Conservation (phyloP, 371 early-diverging fungal species). For the Nosema muscidifuracis region DNA sequence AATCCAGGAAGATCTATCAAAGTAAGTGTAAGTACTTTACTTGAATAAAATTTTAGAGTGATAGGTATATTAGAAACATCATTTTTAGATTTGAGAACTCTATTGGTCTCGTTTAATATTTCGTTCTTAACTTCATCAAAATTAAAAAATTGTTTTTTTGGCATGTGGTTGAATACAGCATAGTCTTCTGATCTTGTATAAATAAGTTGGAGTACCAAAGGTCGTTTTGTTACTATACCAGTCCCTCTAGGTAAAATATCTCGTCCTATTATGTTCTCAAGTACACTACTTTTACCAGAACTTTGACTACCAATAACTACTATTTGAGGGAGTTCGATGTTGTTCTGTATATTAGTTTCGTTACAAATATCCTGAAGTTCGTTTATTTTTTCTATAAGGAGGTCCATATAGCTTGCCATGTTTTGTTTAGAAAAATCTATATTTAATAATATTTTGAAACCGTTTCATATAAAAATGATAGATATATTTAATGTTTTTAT, state of each 20-base stretch:
- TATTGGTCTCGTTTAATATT: conserved; percentile 76
- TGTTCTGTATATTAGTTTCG: conserved; percentile 68
- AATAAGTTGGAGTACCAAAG: conserved; percentile 77
- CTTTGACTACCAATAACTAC: conserved; percentile 71
- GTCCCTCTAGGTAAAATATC: conserved; percentile 81
- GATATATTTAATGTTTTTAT: no score
- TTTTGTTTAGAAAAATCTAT: not conserved
- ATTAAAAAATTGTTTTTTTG: conserved; percentile 68
- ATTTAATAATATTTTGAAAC: not conserved
- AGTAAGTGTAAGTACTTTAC: conserved; percentile 77
- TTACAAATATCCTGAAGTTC: conserved; percentile 88
- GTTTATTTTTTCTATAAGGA: conserved; percentile 64
- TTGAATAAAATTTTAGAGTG: conserved; percentile 73
- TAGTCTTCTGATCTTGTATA: conserved; percentile 29
- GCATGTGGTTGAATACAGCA: conserved; percentile 39
- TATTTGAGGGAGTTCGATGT: conserved; percentile 84
- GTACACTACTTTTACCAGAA: conserved; percentile 78
- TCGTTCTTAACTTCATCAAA: conserved; percentile 74
- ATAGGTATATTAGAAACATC: conserved; percentile 67
- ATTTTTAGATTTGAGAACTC: conserved; percentile 75
- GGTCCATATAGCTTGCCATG: conserved; percentile 17
- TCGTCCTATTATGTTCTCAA: conserved; percentile 77
- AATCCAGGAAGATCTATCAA: conserved; percentile 84
- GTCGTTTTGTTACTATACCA: conserved; percentile 83
- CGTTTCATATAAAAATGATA: not conserved